phyloP scores from a whole-genome alignment of 345 rosid species.

The Luvunga scandens region DNA sequence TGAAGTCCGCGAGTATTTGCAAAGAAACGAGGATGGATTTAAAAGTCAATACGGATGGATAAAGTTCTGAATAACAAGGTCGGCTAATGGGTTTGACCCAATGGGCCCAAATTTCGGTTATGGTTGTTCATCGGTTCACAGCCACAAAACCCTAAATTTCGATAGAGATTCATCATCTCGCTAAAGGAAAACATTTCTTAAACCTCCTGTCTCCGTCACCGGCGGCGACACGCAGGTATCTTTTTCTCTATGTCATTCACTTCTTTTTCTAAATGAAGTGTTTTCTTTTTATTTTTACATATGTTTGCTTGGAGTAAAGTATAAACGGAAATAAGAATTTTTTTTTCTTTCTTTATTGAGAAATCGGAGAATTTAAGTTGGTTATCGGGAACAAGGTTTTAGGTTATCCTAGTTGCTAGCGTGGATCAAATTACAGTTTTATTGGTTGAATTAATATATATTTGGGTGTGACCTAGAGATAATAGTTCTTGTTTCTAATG shows the following conservation, averaged over 20 bases:
- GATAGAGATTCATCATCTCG: not conserved
- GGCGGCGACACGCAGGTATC: not conserved
- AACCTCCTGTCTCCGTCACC: not conserved
- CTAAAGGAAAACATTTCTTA: too few species aligned
- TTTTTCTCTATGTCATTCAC: too few species aligned
- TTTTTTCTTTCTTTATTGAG: not conserved
- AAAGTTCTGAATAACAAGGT: too few species aligned
- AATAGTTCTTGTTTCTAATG: not conserved
- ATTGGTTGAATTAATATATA: not conserved
- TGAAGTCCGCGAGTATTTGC: too few species aligned
- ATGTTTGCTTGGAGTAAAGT: not conserved
- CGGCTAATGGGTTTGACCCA: too few species aligned
- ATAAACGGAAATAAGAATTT: not conserved
- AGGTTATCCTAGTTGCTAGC: not conserved
- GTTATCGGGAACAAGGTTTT: not conserved
- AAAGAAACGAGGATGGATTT: too few species aligned
- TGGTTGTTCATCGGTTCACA: too few species aligned
- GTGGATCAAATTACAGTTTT: not conserved
- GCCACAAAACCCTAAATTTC: not conserved
- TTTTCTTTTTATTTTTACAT: not conserved
- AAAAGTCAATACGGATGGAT: too few species aligned
- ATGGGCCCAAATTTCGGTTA: too few species aligned
- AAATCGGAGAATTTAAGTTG: not conserved
- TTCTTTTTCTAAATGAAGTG: not conserved
- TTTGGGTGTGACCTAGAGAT: not conserved